Conservation (phyloP, 768 basidiomycete species). For the Mycena galericulata region DNA sequence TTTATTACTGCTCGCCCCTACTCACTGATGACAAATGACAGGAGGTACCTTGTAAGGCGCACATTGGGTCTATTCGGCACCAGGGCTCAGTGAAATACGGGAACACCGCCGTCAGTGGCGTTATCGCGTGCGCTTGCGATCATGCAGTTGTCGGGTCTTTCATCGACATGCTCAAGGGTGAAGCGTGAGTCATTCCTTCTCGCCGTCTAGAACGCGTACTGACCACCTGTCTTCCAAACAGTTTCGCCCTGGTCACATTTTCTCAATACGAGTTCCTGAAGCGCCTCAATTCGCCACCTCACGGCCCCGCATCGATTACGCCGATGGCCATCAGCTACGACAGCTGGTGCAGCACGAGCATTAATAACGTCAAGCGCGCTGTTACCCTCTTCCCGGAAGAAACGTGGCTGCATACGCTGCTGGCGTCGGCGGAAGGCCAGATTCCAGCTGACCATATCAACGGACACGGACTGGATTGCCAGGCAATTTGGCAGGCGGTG, state of each 20-base stretch:
- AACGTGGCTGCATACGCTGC: constrained; percentile 12
- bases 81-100: constrained; percentile 1
- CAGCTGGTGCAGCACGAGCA: constrained; percentile 4
- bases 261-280: background rate
- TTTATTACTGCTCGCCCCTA: no score
- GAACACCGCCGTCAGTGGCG: constrained; percentile 13
- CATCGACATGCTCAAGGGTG: constrained; percentile 17
- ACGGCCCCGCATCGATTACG: background rate
- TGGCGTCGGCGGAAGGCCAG: no score
- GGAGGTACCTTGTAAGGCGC: constrained; percentile 8
- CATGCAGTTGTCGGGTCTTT: constrained; percentile 18
- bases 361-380: background rate
- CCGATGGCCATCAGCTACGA: constrained; percentile 15
- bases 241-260: background rate
- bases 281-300: constrained; percentile 10
- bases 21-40: background rate
- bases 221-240: background rate
- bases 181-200: constrained; percentile 7
- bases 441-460: constrained; percentile 25
- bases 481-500: constrained; percentile 13
- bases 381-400: constrained; percentile 6
- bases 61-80: constrained; percentile 5
- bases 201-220: background rate
- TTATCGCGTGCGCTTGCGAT: constrained; percentile 17
- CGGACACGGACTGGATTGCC: constrained; percentile 12